phyloP scores from a whole-genome alignment of 192 early-diverging fungal species.

The Spinellus fusiger region DNA sequence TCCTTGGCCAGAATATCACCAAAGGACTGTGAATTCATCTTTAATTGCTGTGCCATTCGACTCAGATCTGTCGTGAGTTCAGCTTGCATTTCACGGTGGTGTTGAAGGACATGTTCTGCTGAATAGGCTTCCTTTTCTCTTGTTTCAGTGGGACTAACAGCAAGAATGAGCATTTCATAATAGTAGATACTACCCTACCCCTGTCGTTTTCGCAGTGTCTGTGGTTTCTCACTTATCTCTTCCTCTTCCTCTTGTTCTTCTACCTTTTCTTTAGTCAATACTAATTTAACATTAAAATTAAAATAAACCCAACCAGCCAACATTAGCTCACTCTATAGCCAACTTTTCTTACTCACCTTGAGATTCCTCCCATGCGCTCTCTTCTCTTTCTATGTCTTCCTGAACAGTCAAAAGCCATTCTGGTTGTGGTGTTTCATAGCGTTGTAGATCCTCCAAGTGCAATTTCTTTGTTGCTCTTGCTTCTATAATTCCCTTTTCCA shows the following conservation, averaged over 20 bases:
- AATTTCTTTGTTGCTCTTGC: conserved; percentile 9
- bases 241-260: conserved; percentile 8
- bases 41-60: conserved; percentile 42
- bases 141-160: not conserved
- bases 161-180: not conserved
- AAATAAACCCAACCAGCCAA: no score
- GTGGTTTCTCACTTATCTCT: not conserved
- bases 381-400: conserved; percentile 1
- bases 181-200: not conserved
- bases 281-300: no score
- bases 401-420: conserved; percentile 8
- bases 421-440: conserved; percentile 1
- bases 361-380: not conserved
- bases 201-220: not conserved
- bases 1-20: conserved; percentile 38
- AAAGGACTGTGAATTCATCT: conserved; percentile 41
- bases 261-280: not conserved
- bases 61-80: conserved; percentile 42
- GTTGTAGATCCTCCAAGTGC: conserved; percentile 1
- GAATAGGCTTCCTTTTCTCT: conserved; percentile 30
- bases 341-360: no score
- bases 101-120: conserved; percentile 37
- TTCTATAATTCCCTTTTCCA: conserved; percentile 18
- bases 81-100: conserved; percentile 46
- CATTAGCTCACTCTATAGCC: no score